These are phyloP conservation scores for Eragrostis nindensis DNA, from an alignment of 176 grass and related monocot genomes.

Conservation along the genomic window DNA sequence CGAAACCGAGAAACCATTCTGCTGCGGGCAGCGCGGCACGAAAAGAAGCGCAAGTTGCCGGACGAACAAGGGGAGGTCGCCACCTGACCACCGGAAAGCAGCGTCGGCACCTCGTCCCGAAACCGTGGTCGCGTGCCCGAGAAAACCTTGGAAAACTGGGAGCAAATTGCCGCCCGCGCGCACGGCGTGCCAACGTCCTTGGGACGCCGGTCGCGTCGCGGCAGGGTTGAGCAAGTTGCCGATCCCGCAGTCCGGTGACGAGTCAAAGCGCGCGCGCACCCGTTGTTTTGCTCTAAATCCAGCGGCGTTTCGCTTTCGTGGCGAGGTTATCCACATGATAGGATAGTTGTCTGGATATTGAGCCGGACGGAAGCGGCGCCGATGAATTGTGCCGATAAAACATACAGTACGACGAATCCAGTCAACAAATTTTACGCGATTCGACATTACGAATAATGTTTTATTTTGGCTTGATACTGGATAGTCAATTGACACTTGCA, in stretches of 20 bases:
- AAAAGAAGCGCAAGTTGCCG: conserved; percentile 19
- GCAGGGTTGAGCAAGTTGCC: background rate
- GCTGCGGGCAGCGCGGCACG: background rate
- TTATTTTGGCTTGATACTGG: background rate
- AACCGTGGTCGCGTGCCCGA: conserved; percentile 25
- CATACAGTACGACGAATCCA: background rate
- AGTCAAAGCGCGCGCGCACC: conserved; percentile 19
- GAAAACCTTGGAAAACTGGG: background rate
- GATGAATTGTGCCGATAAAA: background rate
- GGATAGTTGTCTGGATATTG: background rate
- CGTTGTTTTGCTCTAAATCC: conserved; percentile 41
- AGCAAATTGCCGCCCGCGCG: background rate
- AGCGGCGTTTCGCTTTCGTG: conserved; percentile 36
- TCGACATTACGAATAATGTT: too few species aligned
- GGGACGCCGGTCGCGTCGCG: background rate
- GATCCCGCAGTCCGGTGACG: background rate
- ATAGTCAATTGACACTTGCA: background rate
- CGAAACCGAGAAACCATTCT: conserved; percentile 9
- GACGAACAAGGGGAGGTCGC: conserved; percentile 20
- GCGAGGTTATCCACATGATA: background rate
- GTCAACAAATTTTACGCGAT: background rate
- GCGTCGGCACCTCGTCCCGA: conserved; percentile 13
- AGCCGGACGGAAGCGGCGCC: background rate
- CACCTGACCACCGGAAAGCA: background rate
- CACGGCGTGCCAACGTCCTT: too few species aligned